Base-by-base conservation (phyloP, 345 rosid species). In the Euclidium syriacum region DNA sequence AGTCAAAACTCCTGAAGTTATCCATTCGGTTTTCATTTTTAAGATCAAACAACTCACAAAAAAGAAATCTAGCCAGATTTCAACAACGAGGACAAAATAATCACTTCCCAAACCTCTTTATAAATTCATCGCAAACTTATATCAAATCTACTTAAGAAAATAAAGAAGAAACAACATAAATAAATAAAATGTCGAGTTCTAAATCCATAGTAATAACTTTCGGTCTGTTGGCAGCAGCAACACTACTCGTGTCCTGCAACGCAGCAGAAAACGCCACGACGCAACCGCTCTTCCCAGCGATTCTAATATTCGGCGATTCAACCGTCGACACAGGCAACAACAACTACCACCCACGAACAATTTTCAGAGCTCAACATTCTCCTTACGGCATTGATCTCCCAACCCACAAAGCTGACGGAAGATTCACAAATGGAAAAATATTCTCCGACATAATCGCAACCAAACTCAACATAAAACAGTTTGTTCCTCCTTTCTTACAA, bases 321-420 rank as follows among this genome's bases (percentile, higher is more conserved):
- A 64, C 71, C 2, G 60, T 65, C 1, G 75, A 72, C 53, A 49
- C 75, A 57, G 67, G 75, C 6, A 72, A 72, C 57, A 72, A 72
- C 58, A 52, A 72, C 3, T 62, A 52, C 75, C 55, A 38, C 41
- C 0, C 6, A 24, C 17, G 7, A 47, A 59, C 72, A n/a, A 27
- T 65, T 26, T 33, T 65, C 49, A 65, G 9, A 51, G 71, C 72
- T 19, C 38, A 26, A 24, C 70, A 65, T 12, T 16, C 52, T 14
- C 76, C 76, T 34, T 59, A 72, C 58, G 76, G 76, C 10, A 18
- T 58, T 25, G 75, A 72, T 16, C 64, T 65, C 38, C 62, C 60
- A 7, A 7, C 29, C 50, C 15, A 38, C 7, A 10, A 8, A 27
- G 26, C 63, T 2, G 65, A 30, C 33, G 63, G 76, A 1, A 72